These are phyloP conservation scores for Rossbeevera mucosa DNA, from an alignment of 768 basidiomycete species.

Conservation along the genomic window DNA sequence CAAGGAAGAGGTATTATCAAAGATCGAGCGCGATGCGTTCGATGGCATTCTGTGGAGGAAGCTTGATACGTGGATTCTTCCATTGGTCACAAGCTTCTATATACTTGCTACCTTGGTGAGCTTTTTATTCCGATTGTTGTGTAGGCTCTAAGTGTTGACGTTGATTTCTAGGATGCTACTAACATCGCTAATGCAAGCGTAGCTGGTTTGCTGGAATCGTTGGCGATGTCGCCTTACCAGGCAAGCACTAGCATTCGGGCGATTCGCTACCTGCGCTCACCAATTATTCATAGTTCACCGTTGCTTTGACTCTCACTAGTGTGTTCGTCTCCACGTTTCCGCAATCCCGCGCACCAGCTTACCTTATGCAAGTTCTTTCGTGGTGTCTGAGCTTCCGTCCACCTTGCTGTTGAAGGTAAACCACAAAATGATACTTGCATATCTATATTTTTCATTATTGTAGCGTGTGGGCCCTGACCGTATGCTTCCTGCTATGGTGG, in stretches of 20 bases:
- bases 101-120: constrained; percentile 50
- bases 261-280: neutral
- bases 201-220: constrained; percentile 52
- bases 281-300: constrained; percentile 27
- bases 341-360: neutral
- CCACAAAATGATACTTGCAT: neutral
- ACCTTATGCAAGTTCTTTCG: constrained; percentile 37
- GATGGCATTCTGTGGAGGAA: constrained; percentile 45
- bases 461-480: constrained; percentile 49
- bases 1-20: constrained; percentile 2
- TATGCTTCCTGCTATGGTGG: constrained; percentile 56
- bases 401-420: constrained; percentile 51
- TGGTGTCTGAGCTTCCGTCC: constrained; percentile 54
- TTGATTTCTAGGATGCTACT: constrained; percentile 27
- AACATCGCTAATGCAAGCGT: constrained; percentile 60
- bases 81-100: constrained; percentile 46
- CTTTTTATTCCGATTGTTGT: neutral
- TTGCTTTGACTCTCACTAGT: constrained; percentile 29
- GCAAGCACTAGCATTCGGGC: constrained; percentile 2
- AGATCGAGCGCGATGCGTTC: constrained; percentile 16
- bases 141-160: neutral
- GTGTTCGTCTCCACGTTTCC: constrained; percentile 14
- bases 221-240: constrained; percentile 33
- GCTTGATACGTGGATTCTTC: constrained; percentile 44
- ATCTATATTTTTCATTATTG: neutral